These are phyloP conservation scores for Erucastrum elatum DNA, from an alignment of 345 rosid genomes.

Conservation along the genomic window DNA sequence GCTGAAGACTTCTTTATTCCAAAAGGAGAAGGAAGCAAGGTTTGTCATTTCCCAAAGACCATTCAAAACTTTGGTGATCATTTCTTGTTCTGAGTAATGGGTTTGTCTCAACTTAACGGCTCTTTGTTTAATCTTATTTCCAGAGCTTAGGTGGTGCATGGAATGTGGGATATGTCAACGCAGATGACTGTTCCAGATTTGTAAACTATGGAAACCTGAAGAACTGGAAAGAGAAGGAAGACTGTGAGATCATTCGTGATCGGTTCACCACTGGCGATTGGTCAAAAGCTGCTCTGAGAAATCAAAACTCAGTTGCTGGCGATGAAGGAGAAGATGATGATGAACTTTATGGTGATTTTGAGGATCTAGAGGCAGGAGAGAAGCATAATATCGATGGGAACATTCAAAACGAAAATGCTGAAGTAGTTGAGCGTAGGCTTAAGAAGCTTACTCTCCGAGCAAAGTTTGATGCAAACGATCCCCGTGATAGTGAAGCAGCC, in stretches of 20 bases:
- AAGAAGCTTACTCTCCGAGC: conserved; percentile 86
- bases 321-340: conserved; percentile 52
- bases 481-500: conserved; percentile 49
- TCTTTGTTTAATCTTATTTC: too few relatives aligned
- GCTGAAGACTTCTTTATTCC: conserved; percentile 84
- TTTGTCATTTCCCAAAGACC: conserved; percentile 35
- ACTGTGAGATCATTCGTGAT: conserved; percentile 70
- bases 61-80: conserved; percentile 1
- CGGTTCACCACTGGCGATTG: conserved; percentile 92
- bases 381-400: conserved; percentile 42
- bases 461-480: conserved; percentile 62
- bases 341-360: conserved; percentile 73
- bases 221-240: conserved; percentile 68
- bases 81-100: neutral
- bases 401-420: conserved; percentile 52
- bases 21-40: conserved; percentile 74
- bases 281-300: conserved; percentile 72
- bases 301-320: conserved; percentile 41
- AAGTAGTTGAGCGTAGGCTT: conserved; percentile 53
- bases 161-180: conserved; percentile 44
- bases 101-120: too few relatives aligned
- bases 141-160: conserved; percentile 60
- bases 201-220: conserved; percentile 46
- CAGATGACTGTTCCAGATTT: conserved; percentile 81
- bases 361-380: conserved; percentile 87